Base-by-base conservation (phyloP, 805 yeast genomes). In the Teunomyces cretensis region DNA sequence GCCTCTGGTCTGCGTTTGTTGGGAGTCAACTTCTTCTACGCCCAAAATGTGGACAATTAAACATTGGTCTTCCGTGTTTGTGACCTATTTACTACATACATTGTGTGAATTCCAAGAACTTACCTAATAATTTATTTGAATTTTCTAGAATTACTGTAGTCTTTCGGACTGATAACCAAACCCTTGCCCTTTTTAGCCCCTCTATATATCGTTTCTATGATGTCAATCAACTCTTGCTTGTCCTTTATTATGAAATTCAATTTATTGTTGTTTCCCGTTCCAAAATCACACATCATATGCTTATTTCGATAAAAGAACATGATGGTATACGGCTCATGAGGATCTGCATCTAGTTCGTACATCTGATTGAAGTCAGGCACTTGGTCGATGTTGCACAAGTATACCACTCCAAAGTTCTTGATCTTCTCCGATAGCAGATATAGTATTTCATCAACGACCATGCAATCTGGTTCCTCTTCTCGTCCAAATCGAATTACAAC, bases 261-360 rank as follows among this genome's bases (percentile, higher is more conserved):
- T 72, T 94, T 92, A 72, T 94, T 94, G 66, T 94, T 94, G 61
- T 94, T 90, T 27, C 99, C 99, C 0, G 98, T 94, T 2, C 99
- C 99, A 64, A 91, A 90, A 71, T 94, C 99, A 66, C 97, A 88
- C 95, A 94, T 83, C 96, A 92, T 91, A 64, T 92, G 98, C 62
- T 89, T 86, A 68, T 92, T 92, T 42, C 95, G 73, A 67, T 79
- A 89, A 64, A 94, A 92, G 60, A 92, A 91, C 98, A 94, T 94
- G 42, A 94, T 74, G 36, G 96, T 84, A 75, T 88, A 79, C 12
- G 96, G 95, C 56, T 91, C 98, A n/a, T 27, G 38, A 14, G 40
- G 44, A 30, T 49, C 53, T 2, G 42, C 40, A 60, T 84, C 87
- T 37, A 90, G 68, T 61, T 89, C 96, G 61, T 90, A 90, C 92